phyloP scores from a whole-genome alignment of 805 yeast genomes.

The Pichia thaimueangensis region DNA sequence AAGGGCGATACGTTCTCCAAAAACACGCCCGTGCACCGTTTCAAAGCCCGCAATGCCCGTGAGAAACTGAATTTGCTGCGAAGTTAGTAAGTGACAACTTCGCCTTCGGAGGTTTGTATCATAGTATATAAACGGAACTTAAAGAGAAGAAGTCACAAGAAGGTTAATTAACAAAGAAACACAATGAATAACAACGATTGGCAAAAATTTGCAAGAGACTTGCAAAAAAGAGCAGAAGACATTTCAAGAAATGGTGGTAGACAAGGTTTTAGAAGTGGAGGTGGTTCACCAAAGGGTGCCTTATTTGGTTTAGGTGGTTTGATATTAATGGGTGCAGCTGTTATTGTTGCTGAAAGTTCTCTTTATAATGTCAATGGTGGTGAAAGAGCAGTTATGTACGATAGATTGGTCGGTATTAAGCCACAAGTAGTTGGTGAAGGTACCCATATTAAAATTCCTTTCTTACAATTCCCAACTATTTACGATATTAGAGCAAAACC shows the following conservation, averaged over 20 bases:
- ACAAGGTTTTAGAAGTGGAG: constrained; percentile 8
- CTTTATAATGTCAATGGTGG: constrained; percentile 95
- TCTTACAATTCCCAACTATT: constrained; percentile 88
- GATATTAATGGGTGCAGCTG: constrained; percentile 51
- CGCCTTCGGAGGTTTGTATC: no score
- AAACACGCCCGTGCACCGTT: no score
- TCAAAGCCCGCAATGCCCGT: no score
- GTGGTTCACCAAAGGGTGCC: constrained; percentile 41
- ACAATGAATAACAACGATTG: constrained; percentile 38
- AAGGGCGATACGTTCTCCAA: no score
- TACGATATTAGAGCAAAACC: constrained; percentile 98
- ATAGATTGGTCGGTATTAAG: constrained; percentile 79
- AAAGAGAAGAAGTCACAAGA: no score
- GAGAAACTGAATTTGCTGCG: no score
- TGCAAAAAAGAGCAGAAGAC: constrained; percentile 40
- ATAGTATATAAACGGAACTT: no score
- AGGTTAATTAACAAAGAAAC: no score
- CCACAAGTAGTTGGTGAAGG: constrained; percentile 85
- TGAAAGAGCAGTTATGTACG: constrained; percentile 92
- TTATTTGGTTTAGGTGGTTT: constrained; percentile 62
- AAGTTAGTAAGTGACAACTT: no score
- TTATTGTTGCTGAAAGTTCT: constrained; percentile 46
- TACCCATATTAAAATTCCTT: constrained; percentile 89
- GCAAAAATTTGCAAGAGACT: constrained; percentile 44
- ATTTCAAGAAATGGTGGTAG: constrained; percentile 33